Evolutionary conservation across 306 rosid species (phyloP).

Genomic region (Sesbania bispinosa): DNA sequence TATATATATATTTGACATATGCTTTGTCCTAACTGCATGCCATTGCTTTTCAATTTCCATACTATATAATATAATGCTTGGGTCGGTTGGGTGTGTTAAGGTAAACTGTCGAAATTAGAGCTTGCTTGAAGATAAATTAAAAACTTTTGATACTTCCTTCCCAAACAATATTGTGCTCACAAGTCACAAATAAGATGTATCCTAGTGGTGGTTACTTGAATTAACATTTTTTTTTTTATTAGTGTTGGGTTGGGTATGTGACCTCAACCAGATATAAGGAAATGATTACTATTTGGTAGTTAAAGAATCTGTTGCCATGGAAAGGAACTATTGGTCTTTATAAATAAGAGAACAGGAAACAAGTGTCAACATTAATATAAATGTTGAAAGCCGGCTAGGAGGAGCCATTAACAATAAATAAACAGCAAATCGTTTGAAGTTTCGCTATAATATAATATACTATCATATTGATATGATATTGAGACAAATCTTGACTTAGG

Average conservation of each 20-base stretch:
- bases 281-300: constrained; percentile 8
- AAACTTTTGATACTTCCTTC: not conserved
- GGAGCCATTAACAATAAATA: not conserved
- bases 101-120: constrained; percentile 11
- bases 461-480: too few relatives aligned
- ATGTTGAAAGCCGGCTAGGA: not conserved
- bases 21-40: not conserved
- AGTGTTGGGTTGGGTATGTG: not conserved
- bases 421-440: not conserved
- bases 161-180: constrained; percentile 11
- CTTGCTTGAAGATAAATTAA: constrained; percentile 21
- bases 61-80: too few relatives aligned
- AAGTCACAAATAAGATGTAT: constrained; percentile 20
- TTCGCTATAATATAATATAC: too few relatives aligned
- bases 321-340: not conserved
- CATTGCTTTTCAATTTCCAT: not conserved
- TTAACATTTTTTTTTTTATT: not conserved
- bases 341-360: not conserved
- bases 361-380: not conserved
- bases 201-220: constrained; percentile 20
- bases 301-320: not conserved
- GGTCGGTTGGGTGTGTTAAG: constrained; percentile 16
- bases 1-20: constrained; percentile 4
- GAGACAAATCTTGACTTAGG: too few relatives aligned
- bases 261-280: not conserved